These are phyloP conservation scores for Scenedesmus sp. DNA, from an alignment of 163 green algal genomes.

Conservation along the genomic window DNA sequence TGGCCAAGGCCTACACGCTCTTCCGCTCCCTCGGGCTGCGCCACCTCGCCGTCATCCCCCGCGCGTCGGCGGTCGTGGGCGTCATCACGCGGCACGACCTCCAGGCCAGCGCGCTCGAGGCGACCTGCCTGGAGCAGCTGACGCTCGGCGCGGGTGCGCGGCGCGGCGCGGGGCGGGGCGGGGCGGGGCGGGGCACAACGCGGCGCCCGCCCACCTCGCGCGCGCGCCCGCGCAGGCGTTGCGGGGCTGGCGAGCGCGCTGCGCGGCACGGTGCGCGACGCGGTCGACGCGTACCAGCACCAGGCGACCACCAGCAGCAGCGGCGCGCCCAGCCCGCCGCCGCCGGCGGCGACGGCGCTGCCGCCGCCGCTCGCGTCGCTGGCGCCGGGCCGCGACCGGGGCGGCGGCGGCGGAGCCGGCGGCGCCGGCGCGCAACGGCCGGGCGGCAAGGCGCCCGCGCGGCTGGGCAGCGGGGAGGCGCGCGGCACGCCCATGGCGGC, in stretches of 20 bases:
- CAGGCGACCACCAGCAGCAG: conserved; percentile 7
- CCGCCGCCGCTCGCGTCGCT: too few species aligned
- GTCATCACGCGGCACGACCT: conserved; percentile 85
- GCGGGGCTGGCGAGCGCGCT: conserved; percentile 13
- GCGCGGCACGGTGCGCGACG: conserved; percentile 22
- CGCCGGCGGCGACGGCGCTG: too few species aligned
- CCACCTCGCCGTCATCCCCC: conserved; percentile 74
- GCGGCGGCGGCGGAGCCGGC: background rate
- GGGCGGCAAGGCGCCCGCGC: background rate
- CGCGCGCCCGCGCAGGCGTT: conserved; percentile 3
- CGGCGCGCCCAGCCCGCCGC: too few species aligned
- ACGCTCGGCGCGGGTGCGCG: conserved; percentile 18
- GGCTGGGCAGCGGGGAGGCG: background rate
- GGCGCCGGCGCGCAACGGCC: background rate
- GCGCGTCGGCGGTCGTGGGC: conserved; percentile 62
- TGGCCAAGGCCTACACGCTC: conserved; percentile 81
- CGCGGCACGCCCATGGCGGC: background rate
- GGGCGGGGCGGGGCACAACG: background rate
- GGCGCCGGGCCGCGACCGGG: background rate
- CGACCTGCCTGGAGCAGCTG: conserved; percentile 6
- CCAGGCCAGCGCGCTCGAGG: conserved; percentile 47
- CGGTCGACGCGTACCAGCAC: conserved; percentile 28
- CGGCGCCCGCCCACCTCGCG: background rate
- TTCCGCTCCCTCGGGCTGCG: conserved; percentile 81
- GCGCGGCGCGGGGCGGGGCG: background rate